A percentile compares a stretch with the other conserved stretches of the same genome.
Evolutionary conservation across 1,284 basidiomycete genomes (phyloP).

Genomic region (Porogramme epimiltina): DNA sequence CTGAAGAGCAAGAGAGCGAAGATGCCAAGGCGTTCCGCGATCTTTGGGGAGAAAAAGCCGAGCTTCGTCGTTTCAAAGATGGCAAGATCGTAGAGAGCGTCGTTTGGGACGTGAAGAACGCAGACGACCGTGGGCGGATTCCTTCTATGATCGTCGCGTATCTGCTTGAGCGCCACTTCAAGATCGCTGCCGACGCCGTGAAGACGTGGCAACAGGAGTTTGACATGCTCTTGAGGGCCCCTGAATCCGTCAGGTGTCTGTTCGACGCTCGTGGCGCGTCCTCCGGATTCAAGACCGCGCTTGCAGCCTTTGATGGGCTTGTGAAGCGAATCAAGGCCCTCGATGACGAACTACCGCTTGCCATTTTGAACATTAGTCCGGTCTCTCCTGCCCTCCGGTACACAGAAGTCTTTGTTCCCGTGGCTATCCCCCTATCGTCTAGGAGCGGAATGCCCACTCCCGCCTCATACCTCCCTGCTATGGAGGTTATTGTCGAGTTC

Average conservation of each 20-base stretch:
- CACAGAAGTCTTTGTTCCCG: slow-evolving; percentile 80
- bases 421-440: slow-evolving; percentile 52
- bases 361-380: slow-evolving; percentile 78
- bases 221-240: slow-evolving; percentile 70
- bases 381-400: slow-evolving; percentile 80
- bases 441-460: slow-evolving; percentile 49
- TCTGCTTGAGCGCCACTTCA: slow-evolving; percentile 78
- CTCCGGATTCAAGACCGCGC: slow-evolving; percentile 77
- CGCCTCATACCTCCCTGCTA: slow-evolving; percentile 68
- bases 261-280: slow-evolving; percentile 49
- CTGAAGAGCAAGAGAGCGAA: slow-evolving; percentile 57
- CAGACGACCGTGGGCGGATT: slow-evolving; percentile 80
- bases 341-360: slow-evolving; percentile 81
- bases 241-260: slow-evolving; percentile 53
- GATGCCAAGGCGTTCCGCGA: slow-evolving; percentile 70
- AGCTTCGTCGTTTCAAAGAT: slow-evolving; percentile 96
- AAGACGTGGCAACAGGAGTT: slow-evolving; percentile 63
- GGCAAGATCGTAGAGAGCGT: slow-evolving; percentile 92
- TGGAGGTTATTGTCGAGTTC: slow-evolving; percentile 83
- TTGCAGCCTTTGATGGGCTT: slow-evolving; percentile 81
- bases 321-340: slow-evolving; percentile 79
- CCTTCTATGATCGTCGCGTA: slow-evolving; percentile 77
- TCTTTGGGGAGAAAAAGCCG: slow-evolving; percentile 92
- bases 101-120: slow-evolving; percentile 83
- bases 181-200: slow-evolving; percentile 53